phyloP scores from a whole-genome alignment of 495 filamentous ascomycete genomes.

The Penicillium samsonianum region DNA sequence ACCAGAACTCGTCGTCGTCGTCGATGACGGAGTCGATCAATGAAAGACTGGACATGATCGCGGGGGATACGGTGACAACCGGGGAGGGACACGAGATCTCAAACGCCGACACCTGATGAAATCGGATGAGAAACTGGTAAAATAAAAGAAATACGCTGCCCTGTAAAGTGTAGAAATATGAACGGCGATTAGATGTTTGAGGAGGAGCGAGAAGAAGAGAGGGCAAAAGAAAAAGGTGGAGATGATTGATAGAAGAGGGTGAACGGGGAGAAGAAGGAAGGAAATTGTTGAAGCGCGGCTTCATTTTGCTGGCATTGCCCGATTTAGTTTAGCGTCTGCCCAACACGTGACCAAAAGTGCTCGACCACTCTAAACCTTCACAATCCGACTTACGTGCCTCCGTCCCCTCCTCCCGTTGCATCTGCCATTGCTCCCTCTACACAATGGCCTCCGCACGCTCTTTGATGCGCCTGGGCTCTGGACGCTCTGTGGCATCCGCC shows the following conservation, averaged over 20 bases:
- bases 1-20: constrained; percentile 94
- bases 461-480: constrained; percentile 66
- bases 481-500: constrained; percentile 61
- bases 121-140: constrained; percentile 25
- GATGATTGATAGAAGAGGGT: constrained; percentile 24
- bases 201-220: constrained; percentile 18
- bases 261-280: constrained; percentile 33
- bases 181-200: constrained; percentile 15
- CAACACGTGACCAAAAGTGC: constrained; percentile 30
- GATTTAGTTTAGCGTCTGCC: constrained; percentile 30
- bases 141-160: constrained; percentile 22
- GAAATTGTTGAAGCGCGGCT: constrained; percentile 43
- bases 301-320: constrained; percentile 46
- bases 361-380: constrained; percentile 34
- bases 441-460: constrained; percentile 56
- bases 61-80: constrained; percentile 24
- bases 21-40: constrained; percentile 97
- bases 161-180: constrained; percentile 17
- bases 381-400: constrained; percentile 39
- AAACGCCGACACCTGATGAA: constrained; percentile 35
- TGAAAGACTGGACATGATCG: constrained; percentile 60
- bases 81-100: constrained; percentile 29
- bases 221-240: constrained; percentile 18
- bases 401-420: constrained; percentile 23
- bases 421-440: constrained; percentile 34